Evolutionary conservation across 2,329 filamentous ascomycete genomes (phyloP).

Genomic region (Colletotrichum shisoi): DNA sequence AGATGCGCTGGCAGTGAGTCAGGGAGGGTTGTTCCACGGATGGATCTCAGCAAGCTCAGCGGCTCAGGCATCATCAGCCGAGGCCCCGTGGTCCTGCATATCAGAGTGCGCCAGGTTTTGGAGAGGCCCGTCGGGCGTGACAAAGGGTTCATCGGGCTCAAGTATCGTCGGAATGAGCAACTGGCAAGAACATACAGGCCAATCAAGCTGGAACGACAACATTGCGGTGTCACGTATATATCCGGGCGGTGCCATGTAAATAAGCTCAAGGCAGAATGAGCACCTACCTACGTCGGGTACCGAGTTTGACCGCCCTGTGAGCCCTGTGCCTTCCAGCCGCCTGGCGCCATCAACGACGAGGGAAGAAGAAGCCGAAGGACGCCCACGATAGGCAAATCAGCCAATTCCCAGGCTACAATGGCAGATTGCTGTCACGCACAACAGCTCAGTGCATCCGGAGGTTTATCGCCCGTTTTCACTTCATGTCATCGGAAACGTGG

Average conservation of each 20-base stretch:
- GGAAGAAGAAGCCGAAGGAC: conserved; percentile 16
- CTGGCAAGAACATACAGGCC: conserved; percentile 2
- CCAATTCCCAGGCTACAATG: background rate
- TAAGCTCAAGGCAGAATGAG: conserved; percentile 27
- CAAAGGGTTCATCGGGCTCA: conserved; percentile 19
- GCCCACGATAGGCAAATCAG: conserved; percentile 8
- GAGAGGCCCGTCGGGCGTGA: conserved; percentile 17
- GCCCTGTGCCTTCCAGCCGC: conserved; percentile 10
- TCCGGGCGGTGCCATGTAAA: conserved; percentile 32
- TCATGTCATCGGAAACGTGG: background rate
- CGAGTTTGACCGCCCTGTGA: conserved; percentile 10
- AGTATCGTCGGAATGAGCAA: background rate
- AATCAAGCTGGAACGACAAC: conserved; percentile 28
- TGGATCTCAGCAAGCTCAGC: conserved; percentile 28
- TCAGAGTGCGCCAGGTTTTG: conserved; percentile 7
- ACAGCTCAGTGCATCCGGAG: background rate
- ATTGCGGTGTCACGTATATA: conserved; percentile 35
- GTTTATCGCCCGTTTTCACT: background rate
- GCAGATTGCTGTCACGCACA: conserved; percentile 5
- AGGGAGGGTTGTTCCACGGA: conserved; percentile 26
- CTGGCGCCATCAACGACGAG: conserved; percentile 2
- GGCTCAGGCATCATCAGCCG: conserved; percentile 28
- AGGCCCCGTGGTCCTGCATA: conserved; percentile 12
- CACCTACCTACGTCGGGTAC: conserved; percentile 14
- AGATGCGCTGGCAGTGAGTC: conserved; percentile 37